phyloP scores from a whole-genome alignment of 306 rosid genomes.

The Trifolium fragiferum region DNA sequence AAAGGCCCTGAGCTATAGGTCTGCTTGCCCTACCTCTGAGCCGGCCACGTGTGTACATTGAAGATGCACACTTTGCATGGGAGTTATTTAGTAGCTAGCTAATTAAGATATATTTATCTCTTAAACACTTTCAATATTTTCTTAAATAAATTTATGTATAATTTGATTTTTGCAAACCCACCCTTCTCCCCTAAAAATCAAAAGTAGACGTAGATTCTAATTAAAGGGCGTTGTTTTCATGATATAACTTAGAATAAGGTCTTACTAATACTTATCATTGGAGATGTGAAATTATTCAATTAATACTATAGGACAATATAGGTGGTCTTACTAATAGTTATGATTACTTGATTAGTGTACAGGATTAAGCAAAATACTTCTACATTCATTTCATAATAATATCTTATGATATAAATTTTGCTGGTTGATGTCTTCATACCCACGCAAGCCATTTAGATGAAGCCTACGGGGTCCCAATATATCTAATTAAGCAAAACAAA shows the following conservation, averaged over 20 bases:
- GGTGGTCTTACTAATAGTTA: constrained; percentile 42
- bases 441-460: constrained; percentile 58
- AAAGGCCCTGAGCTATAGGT: no score
- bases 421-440: constrained; percentile 52
- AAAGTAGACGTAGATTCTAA: constrained; percentile 2
- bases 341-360: constrained; percentile 49
- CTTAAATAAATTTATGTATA: not conserved
- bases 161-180: constrained; percentile 14
- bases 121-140: not conserved
- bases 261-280: constrained; percentile 46
- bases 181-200: not conserved
- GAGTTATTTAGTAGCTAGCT: no score
- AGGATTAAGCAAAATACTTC: constrained; percentile 52
- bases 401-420: constrained; percentile 34
- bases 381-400: constrained; percentile 40
- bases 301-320: no score
- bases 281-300: constrained; percentile 27
- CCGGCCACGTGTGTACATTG: no score
- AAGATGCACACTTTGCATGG: no score
- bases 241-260: constrained; percentile 42
- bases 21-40: no score
- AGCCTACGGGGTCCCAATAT: constrained; percentile 50
- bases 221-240: constrained; percentile 38
- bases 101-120: no score
- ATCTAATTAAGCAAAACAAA: constrained; percentile 42